These are phyloP conservation scores for Phyllosticta citriasiana DNA, from an alignment of 2,329 filamentous ascomycete genomes.

Conservation along the genomic window DNA sequence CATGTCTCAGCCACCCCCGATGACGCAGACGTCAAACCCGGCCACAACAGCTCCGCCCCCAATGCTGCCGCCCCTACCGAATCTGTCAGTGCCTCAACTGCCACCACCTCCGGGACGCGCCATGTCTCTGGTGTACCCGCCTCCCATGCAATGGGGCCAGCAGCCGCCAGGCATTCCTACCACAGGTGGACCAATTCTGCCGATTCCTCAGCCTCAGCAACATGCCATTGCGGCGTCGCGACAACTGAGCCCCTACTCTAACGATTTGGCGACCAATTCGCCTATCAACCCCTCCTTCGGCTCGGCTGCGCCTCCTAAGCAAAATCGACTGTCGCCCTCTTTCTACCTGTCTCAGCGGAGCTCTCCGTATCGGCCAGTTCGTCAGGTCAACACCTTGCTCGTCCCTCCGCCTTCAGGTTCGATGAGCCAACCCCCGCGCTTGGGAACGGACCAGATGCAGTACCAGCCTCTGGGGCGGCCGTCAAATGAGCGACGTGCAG, in stretches of 20 bases:
- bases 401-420: conserved; percentile 76
- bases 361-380: conserved; percentile 86
- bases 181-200: conserved; percentile 19
- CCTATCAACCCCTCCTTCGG: conserved; percentile 59
- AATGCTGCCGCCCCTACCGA: conserved; percentile 56
- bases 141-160: conserved; percentile 41
- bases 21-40: conserved; percentile 17
- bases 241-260: conserved; percentile 40
- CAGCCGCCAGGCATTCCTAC: conserved; percentile 31
- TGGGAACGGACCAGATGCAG: conserved; percentile 40
- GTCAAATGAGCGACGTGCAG: conserved; percentile 34
- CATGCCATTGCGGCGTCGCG: conserved; percentile 26
- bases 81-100: conserved; percentile 52
- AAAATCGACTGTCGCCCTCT: conserved; percentile 72
- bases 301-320: conserved; percentile 48
- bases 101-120: conserved; percentile 45
- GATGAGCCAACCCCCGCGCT: conserved; percentile 47
- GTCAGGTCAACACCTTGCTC: conserved; percentile 80
- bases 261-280: conserved; percentile 49
- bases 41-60: conserved; percentile 14
- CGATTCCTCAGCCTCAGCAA: conserved; percentile 18
- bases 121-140: conserved; percentile 68
- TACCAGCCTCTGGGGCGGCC: conserved; percentile 40
- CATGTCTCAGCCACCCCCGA: conserved; percentile 14
- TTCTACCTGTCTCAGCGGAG: conserved; percentile 79